phyloP scores from a whole-genome alignment of 164 flowering plant species.

The Nymphaea thermarum region DNA sequence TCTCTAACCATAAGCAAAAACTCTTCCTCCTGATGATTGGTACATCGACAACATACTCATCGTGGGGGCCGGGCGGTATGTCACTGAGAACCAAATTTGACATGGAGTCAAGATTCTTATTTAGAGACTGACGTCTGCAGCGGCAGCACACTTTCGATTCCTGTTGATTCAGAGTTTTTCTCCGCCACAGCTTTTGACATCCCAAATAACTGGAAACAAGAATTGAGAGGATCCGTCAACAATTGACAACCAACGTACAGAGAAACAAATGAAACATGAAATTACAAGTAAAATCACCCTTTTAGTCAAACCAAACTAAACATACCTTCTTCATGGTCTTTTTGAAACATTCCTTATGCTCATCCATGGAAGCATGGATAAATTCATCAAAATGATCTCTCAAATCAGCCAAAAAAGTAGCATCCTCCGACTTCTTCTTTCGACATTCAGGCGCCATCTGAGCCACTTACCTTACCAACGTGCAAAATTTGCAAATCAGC shows the following conservation, averaged over 20 bases:
- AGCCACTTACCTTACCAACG: not conserved
- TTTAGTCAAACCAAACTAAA: not conserved
- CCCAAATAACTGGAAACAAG: conserved; percentile 34
- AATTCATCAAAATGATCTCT: conserved; percentile 92
- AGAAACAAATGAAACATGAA: not conserved
- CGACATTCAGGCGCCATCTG: conserved; percentile 23
- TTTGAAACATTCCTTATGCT: conserved; percentile 76
- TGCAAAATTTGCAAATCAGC: not conserved
- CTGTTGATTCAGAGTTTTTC: conserved; percentile 31
- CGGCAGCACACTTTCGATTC: conserved; percentile 61
- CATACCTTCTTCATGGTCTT: conserved; percentile 65
- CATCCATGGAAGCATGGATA: conserved; percentile 83
- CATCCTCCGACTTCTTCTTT: conserved; percentile 71
- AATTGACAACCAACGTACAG: not conserved
- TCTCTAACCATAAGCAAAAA: not conserved
- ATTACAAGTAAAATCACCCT: not conserved
- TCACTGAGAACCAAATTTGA: too few species aligned
- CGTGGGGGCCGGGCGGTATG: not conserved
- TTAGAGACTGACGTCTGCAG: conserved; percentile 31
- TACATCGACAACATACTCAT: not conserved
- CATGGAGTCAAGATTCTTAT: not conserved
- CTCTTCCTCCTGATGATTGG: not conserved
- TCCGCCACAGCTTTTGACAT: conserved; percentile 77
- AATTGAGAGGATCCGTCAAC: not conserved
- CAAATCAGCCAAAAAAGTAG: conserved; percentile 58